Evolutionary conservation across 768 basidiomycete genomes (phyloP).

Genomic region (Mycena rosella): DNA sequence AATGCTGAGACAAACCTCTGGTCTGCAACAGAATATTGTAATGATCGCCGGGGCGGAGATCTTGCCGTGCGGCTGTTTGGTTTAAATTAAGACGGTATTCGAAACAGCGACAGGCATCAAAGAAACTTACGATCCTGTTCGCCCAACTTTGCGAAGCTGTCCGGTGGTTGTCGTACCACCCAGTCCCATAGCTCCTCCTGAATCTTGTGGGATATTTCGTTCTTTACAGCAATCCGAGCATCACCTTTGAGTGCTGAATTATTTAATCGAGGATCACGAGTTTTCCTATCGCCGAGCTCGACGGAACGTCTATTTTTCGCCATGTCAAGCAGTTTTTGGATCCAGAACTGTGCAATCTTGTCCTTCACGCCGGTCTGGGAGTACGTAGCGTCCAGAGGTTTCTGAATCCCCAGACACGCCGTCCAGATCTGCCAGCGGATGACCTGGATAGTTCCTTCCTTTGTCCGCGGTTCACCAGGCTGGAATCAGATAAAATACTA

Average conservation of each 20-base stretch:
- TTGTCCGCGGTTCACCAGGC: neutral
- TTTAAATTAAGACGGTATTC: neutral
- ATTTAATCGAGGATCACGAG: slow-evolving; percentile 5
- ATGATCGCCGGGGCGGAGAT: neutral
- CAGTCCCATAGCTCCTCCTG: slow-evolving; percentile 9
- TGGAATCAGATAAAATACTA: too few species aligned
- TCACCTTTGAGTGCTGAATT: neutral
- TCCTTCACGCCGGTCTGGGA: slow-evolving; percentile 47
- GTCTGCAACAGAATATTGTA: neutral
- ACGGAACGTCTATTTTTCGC: neutral
- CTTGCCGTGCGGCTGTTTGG: neutral
- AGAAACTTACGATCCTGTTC: neutral
- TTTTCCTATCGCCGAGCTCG: neutral
- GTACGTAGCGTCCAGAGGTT: slow-evolving; percentile 23
- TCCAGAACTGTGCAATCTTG: slow-evolving; percentile 45
- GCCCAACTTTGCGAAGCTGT: neutral
- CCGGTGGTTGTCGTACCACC: slow-evolving; percentile 10
- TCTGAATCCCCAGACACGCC: slow-evolving; percentile 35
- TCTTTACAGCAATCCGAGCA: neutral
- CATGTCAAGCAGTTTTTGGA: slow-evolving; percentile 21
- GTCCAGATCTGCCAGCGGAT: neutral
- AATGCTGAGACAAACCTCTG: neutral
- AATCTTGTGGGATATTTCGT: neutral
- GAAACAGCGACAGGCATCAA: neutral
- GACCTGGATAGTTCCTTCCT: neutral